Conservation (phyloP, 768 basidiomycete species). For the Tephrocybe sp. region DNA sequence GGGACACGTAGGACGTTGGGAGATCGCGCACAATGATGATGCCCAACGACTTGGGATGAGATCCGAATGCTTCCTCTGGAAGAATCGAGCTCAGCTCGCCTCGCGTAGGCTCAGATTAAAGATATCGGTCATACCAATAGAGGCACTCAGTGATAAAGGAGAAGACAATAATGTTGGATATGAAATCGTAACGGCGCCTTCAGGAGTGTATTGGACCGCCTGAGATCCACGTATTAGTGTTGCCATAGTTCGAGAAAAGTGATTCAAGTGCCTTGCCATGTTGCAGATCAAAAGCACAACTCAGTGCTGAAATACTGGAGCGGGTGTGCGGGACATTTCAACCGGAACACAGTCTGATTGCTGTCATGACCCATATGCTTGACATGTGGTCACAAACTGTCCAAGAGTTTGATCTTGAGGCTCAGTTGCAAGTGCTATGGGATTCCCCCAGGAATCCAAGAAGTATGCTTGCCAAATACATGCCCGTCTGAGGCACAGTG, state of each 20-base stretch:
- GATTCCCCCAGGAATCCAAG: no score
- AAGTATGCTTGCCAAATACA: no score
- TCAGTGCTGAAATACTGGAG: background rate
- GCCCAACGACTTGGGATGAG: constrained; percentile 69
- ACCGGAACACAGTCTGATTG: no score
- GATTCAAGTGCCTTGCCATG: constrained; percentile 20
- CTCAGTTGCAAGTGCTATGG: no score
- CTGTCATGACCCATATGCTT: no score
- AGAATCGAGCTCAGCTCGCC: background rate
- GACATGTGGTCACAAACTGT: no score
- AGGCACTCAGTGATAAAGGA: constrained; percentile 48
- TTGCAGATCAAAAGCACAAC: background rate
- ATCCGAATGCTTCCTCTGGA: constrained; percentile 80
- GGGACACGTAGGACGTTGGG: constrained; percentile 56
- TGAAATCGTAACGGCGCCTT: constrained; percentile 59
- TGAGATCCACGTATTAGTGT: constrained; percentile 17
- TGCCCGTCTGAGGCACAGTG: no score
- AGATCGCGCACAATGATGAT: constrained; percentile 83
- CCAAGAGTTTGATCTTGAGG: no score
- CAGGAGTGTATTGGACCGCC: constrained; percentile 33
- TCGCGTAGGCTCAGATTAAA: background rate
- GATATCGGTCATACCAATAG: constrained; percentile 51
- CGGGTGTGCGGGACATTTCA: background rate
- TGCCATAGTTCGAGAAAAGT: constrained; percentile 12
- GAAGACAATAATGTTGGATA: constrained; percentile 55